Evolutionary conservation across 2,329 filamentous ascomycete genomes (phyloP), one percentile per base, ranked within the genome.

Genomic region (Sclerotinia nivalis): DNA sequence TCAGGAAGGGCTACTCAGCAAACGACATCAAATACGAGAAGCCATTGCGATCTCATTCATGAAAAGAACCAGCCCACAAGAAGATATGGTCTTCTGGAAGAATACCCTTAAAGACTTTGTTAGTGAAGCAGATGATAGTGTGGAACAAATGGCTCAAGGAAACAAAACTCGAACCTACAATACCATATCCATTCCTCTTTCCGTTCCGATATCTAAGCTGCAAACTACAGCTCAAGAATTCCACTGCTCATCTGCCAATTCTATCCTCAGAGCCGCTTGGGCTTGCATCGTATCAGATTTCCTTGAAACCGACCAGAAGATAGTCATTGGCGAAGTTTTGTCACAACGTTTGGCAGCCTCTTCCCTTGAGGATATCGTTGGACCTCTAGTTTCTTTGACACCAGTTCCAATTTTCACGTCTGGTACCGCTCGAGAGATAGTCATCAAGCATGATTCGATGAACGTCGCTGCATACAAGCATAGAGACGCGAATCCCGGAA

Each of bases 221-320:
- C 62, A 65, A 37, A 50, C 13, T 7, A 25, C 31, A 54, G 62
- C 62, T 37, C 62, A 54, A 37, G 50, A 65, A 65, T 40, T 65
- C 6, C 49, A 65, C 15, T 65, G 49, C 47, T 65, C 47, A 20
- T 65, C 62, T 40, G 62, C 62, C 6, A 65, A 49, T 34, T 65
- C 62, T n/a, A 54, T 65, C n/a, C 62, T 65, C 18, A 31, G 62
- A 25, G 31, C 62, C 1, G 62, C 62, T 2, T 65, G 62, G 62
- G 62, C 45, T n/a, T 65, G 62, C 9, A 65, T 65, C 0, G 62
- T 54, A 22, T 65, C 49, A 2, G 62, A 65, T 25, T 65, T 54
- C 12, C 62, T 65, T 7, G 62, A 65, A 7, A 65, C 49, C 2
- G 62, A 65, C 31, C 62, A 65, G 22, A 52, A 25, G 37, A 65